Percentiles rank a stretch among this genome's conserved stretches.
Conservation (phyloP, 192 early-diverging fungal species). For the Umbelopsis isabellina region DNA sequence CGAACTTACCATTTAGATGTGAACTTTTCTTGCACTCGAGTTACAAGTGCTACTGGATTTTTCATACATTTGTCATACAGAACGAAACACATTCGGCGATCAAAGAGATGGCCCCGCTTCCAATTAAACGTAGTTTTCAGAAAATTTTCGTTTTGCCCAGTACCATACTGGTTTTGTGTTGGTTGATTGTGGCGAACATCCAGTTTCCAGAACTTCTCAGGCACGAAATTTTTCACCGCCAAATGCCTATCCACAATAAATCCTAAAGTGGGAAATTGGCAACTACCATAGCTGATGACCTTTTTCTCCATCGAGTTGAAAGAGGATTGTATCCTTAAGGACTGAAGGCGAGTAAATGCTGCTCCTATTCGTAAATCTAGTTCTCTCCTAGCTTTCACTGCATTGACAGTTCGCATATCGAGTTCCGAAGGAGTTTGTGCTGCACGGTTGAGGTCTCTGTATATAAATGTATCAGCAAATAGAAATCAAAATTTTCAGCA, state of each 20-base stretch:
- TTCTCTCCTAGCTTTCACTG: constrained; percentile 85
- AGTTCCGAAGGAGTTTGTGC: constrained; percentile 73
- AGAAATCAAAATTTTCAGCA: too few relatives aligned
- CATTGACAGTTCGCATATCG: constrained; percentile 73
- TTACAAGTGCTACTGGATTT: constrained; percentile 58
- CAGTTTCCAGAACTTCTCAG: constrained; percentile 93
- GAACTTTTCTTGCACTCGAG: constrained; percentile 59
- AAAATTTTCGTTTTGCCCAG: background rate
- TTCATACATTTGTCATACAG: constrained; percentile 79
- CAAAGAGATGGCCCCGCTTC: constrained; percentile 75
- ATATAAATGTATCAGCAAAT: background rate
- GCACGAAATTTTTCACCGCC: constrained; percentile 74
- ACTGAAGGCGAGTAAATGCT: constrained; percentile 93
- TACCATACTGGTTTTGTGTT: constrained; percentile 19
- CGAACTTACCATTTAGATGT: constrained; percentile 77
- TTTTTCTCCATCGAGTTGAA: constrained; percentile 60
- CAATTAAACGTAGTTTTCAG: constrained; percentile 65
- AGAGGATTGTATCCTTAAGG: constrained; percentile 58
- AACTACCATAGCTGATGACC: constrained; percentile 90
- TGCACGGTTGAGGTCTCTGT: constrained; percentile 76
- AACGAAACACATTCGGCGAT: constrained; percentile 67
- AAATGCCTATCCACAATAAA: constrained; percentile 91
- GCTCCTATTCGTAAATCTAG: constrained; percentile 92
- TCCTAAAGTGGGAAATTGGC: constrained; percentile 96
- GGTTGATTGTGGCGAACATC: constrained; percentile 55